Percentiles rank a stretch among this genome's conserved stretches.
Evolutionary conservation across 495 filamentous ascomycete species (phyloP).

Genomic region (Poronia punctata): DNA sequence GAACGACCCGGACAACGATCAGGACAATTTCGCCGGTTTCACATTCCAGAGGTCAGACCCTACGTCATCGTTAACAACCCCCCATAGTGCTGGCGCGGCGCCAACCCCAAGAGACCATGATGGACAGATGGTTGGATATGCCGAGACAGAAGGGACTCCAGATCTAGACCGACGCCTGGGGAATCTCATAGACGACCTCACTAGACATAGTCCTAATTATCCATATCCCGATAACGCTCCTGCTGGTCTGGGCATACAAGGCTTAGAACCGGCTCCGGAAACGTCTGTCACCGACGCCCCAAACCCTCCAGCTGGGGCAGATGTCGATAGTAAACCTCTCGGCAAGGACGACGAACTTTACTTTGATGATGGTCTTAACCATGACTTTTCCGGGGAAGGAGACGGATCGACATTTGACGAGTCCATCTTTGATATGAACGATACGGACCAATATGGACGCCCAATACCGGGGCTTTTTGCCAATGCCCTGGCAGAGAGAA

Average conservation of each 20-base stretch:
- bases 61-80: constrained; percentile 40
- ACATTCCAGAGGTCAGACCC: constrained; percentile 45
- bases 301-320: constrained; percentile 12
- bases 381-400: constrained; percentile 43
- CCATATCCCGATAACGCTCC: constrained; percentile 11
- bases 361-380: constrained; percentile 66
- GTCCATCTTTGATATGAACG: constrained; percentile 67
- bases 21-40: constrained; percentile 49
- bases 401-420: constrained; percentile 63
- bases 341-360: constrained; percentile 68
- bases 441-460: constrained; percentile 48
- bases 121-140: constrained; percentile 44
- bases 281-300: not conserved
- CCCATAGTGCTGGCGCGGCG: constrained; percentile 37
- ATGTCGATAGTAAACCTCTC: constrained; percentile 14
- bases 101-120: constrained; percentile 48
- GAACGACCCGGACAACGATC: constrained; percentile 39
- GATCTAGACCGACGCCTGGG: constrained; percentile 12
- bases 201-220: constrained; percentile 4
- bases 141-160: constrained; percentile 37
- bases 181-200: not conserved
- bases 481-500: constrained; percentile 32
- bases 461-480: constrained; percentile 45
- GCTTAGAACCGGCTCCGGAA: constrained; percentile 15
- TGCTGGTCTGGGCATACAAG: constrained; percentile 32